Evolutionary conservation across 2,329 filamentous ascomycete genomes (phyloP).

Genomic region (Colletotrichum gloeosporioides): DNA sequence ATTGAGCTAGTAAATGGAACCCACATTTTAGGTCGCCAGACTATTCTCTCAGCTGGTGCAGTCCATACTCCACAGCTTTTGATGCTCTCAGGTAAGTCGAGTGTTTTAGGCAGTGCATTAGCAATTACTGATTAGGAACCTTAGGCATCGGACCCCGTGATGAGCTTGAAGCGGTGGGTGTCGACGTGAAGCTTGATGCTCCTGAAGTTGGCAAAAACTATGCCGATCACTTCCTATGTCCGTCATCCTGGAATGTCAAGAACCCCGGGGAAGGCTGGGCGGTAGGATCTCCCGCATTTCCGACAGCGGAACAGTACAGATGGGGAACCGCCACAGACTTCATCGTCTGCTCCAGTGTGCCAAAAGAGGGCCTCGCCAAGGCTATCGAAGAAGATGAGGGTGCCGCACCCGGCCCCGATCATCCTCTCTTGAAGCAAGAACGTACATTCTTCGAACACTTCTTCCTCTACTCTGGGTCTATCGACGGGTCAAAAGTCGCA

Average conservation of each 20-base stretch:
- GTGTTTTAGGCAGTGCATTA: fast-evolving
- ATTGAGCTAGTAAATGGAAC: constrained; percentile 33
- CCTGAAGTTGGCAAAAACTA: constrained; percentile 57
- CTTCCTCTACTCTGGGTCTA: constrained; percentile 36
- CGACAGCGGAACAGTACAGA: constrained; percentile 30
- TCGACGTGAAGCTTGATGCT: constrained; percentile 44
- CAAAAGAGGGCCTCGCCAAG: constrained; percentile 28
- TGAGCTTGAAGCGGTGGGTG: constrained; percentile 44
- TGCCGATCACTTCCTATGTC: constrained; percentile 41
- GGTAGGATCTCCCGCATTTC: constrained; percentile 31
- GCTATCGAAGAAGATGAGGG: constrained; percentile 40
- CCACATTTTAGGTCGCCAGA: constrained; percentile 31
- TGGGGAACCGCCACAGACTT: constrained; percentile 37
- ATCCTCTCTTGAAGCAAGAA: constrained; percentile 34
- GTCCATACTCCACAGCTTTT: constrained; percentile 59
- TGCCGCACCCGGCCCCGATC: constrained; percentile 31
- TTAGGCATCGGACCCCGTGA: constrained; percentile 50
- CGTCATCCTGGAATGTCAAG: constrained; percentile 35
- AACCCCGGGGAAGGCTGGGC: constrained; percentile 30
- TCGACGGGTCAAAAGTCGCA: constrained; percentile 22
- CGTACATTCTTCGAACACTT: constrained; percentile 33
- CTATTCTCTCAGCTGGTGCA: constrained; percentile 51
- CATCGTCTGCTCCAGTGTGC: constrained; percentile 32
- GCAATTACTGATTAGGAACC: not conserved
- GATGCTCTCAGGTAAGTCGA: constrained; percentile 42